Evolutionary conservation across 352 stramenopile species (phyloP), one percentile per base, ranked within the genome.

Genomic region (Phytophthora crassamura): DNA sequence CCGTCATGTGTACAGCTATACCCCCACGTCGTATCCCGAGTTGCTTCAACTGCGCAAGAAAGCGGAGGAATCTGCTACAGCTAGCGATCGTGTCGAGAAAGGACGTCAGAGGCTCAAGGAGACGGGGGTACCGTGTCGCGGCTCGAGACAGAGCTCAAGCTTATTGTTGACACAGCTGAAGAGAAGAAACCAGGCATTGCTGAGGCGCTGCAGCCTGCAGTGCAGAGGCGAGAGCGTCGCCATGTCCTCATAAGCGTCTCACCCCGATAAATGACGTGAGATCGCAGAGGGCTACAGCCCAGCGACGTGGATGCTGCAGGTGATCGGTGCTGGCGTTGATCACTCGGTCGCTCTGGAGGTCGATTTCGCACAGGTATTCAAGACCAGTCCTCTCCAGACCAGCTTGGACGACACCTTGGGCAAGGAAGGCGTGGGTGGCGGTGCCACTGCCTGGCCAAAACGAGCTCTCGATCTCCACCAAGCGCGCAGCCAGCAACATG

Each of bases 151-250:
- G 90, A 98, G 49, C 76, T 99, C 9, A 98, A 98, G 72, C 89
- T 95, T 16, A 98, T 97, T 63, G 81, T 98, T 5, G 96, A 98
- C 69, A 93, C 97, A 22, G 96, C 96, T 4, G 96, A 98, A 64
- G 90, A 98, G 64, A 99, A 99, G 75, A 98, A 98, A 7, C 97
- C 97, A 32, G 94, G 80, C 35, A 98, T 99, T 67, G 91, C 95
- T 0, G 96, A 99, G 69, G 91, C 90, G n/a, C n/a, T n/a, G n/a
- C n/a, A n/a, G n/a, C n/a, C n/a, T n/a, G n/a, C n/a, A n/a, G n/a
- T n/a, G n/a, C n/a, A n/a, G n/a, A n/a, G n/a, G n/a, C n/a, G n/a
- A n/a, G n/a, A n/a, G n/a, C n/a, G n/a, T n/a, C n/a, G n/a, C n/a
- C n/a, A n/a, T n/a, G n/a, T n/a, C n/a, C n/a, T n/a, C n/a, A n/a